Evolutionary conservation across 1,139 yeast genomes (phyloP), one percentile per base, ranked within the genome.

Genomic region (Debaryomyces sp.): DNA sequence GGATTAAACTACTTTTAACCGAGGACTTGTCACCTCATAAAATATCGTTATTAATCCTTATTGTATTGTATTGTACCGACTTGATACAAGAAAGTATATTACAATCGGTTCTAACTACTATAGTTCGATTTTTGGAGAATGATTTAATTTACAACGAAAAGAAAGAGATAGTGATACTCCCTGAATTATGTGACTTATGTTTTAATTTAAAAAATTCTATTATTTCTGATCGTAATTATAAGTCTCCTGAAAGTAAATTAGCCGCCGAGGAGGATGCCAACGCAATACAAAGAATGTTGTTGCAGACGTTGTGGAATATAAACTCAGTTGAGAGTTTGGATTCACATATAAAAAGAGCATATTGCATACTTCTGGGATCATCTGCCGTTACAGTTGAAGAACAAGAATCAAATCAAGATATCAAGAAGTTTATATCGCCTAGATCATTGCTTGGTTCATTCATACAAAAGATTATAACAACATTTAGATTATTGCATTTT

Each of bases 401-500:
- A 2, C 32, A 35, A 10, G 23, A 23, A 8, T 24, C 39, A 21
- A 21, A 32, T n/a, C 33, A 33, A 7, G 43, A 41, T 8, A 47
- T 44, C 17, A 36, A 41, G 12, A 55, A 54, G 23, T 46, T 43
- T 44, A 24, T 71, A 18, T 68, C 76, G 1, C 65, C 75, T 2
- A 55, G 74, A 26, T 74, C 80, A 4, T 51, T 67, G 15, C 55
- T 75, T 34, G 81, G 81, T 0, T 58, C 63, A 13, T 74, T 72
- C 50, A 63, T 73, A 9, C 64, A 63, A 22, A 66, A 63, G 49
- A 59, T 84, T 35, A 69, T 76, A 1, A 68, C 81, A 4, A 75
- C 84, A 7, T 80, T 78, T 55, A 79, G 77, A 40, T 63, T 80
- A 2, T 62, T 87, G 45, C 81, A 78, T 50, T 86, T 85, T 58